Base-by-base conservation (phyloP, 306 rosid species). In the Phaseolus lunatus region DNA sequence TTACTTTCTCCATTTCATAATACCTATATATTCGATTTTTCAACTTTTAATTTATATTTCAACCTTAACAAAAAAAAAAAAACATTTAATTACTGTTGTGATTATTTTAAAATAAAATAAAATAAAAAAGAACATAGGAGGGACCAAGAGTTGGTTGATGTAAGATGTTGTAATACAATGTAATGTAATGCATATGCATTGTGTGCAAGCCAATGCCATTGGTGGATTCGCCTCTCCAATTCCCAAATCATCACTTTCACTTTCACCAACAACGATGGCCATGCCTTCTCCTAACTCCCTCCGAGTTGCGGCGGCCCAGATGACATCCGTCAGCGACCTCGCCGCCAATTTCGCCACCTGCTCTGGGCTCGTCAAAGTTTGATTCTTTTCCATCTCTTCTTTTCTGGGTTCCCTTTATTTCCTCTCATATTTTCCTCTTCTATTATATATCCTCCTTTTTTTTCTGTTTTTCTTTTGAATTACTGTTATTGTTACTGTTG, bases 221-320 rank as follows among this genome's bases (percentile, higher is more conserved):
- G 70, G 29, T 5, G 49, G 68, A 33, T n/a, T 63, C n/a, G 5
- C 8, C 1, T 37, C 48, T 66, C 20, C 2, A 12, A 22, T 12
- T 66, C 37, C 13, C 72, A 66, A 66, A 20, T 66, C 67, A 11
- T 41, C 70, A 10, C 1, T 39, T 7, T 37, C 73, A 20, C 18
- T 29, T 27, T 29, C 43, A 16, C 13, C 66, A 0, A 12, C 19
- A 9, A 39, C 13, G 0, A 39, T 39, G 44, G 44, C 44, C 6
- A 23, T 91, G 99, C 86, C 92, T 53, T 49, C 92, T 53, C 45
- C 85, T 23, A 86, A 80, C 86, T 75, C 97, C 10, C 71, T 91
- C 82, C 85, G 97, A 79, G 94, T 95, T 31, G 99, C 99, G 45
- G 99, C 96, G 12, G 97, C 90, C 75, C 97, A 95, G 87, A 95